Evolutionary conservation across 2,329 filamentous ascomycete species (phyloP), one percentile per base, ranked within the genome.

Genomic region (Colletotrichum somersetense): DNA sequence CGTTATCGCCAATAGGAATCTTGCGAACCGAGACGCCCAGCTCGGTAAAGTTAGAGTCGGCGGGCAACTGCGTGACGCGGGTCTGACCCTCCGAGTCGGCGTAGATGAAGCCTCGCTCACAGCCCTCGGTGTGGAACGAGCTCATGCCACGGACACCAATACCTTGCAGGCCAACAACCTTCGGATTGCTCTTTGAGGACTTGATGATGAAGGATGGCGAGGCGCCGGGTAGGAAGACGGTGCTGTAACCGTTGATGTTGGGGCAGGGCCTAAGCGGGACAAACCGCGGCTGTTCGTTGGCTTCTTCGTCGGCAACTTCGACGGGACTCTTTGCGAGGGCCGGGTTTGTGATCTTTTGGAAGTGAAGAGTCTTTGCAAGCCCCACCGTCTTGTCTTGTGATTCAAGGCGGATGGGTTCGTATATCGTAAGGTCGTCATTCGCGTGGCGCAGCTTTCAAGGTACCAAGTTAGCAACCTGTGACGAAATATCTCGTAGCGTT

Each of bases 121-220:
- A 96, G 7, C 89, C 91, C 66, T 91, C 88, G 0, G 91, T 95
- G 79, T 97, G 90, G 79, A 97, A 94, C 0, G 89, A 84, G 74
- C 91, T 93, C 76, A 98, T 86, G 62, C 91, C 90, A 50, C 91
- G 88, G 4, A 96, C 90, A 10, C 89, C 88, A 18, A 87, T 84
- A 0, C 92, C 92, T 72, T 91, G 89, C 1, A 98, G 83, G 14
- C 89, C 87, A n/a, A 97, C 81, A 18, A 97, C 88, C 75, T 90
- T 91, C 0, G 96, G 95, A 6, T 88, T 82, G 63, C 92, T 95
- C 75, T 94, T 93, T 46, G 94, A 89, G 59, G 94, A 94, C 77
- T 93, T 97, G 55, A 98, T 80, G 56, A 99, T 84, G 79, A 98
- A 95, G 70, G 91, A 91, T 0, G 96, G 93, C 0, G 94, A 94